Evolutionary conservation across 208 protist genomes (phyloP).

Genomic region (Balamuthia mandrillaris): DNA sequence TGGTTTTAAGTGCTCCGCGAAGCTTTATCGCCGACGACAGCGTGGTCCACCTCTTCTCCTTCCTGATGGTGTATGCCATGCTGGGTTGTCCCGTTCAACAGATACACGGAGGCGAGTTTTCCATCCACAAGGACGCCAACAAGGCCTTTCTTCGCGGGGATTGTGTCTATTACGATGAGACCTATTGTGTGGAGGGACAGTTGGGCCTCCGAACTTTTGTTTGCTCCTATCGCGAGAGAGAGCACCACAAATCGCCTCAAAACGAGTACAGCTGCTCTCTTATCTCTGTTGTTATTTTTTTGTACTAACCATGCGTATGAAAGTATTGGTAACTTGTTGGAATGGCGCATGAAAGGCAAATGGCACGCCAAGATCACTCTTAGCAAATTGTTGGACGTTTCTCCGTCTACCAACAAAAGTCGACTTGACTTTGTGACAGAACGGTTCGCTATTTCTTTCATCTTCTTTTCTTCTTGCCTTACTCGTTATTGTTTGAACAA

Average conservation of each 20-base stretch:
- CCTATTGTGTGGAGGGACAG: slow-evolving; percentile 36
- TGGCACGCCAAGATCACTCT: slow-evolving; percentile 42
- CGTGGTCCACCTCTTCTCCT: slow-evolving; percentile 18
- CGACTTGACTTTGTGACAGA: slow-evolving; percentile 27
- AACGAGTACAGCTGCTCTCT: too few relatives aligned
- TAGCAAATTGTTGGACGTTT: slow-evolving; percentile 2
- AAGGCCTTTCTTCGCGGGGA: not conserved
- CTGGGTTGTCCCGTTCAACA: not conserved
- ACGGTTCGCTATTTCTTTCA: not conserved
- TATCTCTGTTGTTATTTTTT: too few relatives aligned
- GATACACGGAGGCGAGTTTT: slow-evolving; percentile 27
- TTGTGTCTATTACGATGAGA: not conserved
- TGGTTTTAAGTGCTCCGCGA: slow-evolving; percentile 2
- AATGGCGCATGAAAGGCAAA: slow-evolving; percentile 40
- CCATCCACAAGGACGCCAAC: not conserved
- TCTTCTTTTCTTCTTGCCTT: not conserved
- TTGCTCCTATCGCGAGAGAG: not conserved
- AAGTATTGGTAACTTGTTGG: not conserved
- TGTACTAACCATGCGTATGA: too few relatives aligned
- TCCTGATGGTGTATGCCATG: slow-evolving; percentile 12
- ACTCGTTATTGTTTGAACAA: not conserved
- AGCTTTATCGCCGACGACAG: slow-evolving; percentile 34
- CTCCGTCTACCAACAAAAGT: not conserved
- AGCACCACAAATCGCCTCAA: not conserved
- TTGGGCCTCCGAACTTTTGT: not conserved